These are phyloP conservation scores for Penicillium diatomitis DNA, from an alignment of 495 filamentous ascomycete genomes.

Conservation along the genomic window DNA sequence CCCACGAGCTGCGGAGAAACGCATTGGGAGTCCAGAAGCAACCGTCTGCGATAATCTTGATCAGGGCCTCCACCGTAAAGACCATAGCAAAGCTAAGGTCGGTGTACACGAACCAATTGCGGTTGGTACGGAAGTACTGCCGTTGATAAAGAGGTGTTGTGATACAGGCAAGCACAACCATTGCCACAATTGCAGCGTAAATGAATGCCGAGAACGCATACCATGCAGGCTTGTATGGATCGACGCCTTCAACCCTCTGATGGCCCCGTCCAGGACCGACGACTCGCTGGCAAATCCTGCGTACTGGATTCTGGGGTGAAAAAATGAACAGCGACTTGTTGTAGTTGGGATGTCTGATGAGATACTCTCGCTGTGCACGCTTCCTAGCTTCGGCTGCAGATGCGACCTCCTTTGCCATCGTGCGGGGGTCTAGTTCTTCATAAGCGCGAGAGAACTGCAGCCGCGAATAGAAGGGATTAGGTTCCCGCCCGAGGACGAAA, in stretches of 20 bases:
- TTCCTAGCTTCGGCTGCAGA: conserved; percentile 73
- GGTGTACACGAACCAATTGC: conserved; percentile 91
- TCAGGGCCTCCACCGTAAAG: conserved; percentile 78
- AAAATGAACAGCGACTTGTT: conserved; percentile 92
- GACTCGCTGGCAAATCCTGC: conserved; percentile 76
- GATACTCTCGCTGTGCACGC: conserved; percentile 80
- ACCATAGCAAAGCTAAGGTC: conserved; percentile 83
- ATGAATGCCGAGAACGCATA: conserved; percentile 89
- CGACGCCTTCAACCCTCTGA: conserved; percentile 76
- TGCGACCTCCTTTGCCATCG: conserved; percentile 84
- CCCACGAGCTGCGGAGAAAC: conserved; percentile 94
- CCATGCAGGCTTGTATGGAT: conserved; percentile 81
- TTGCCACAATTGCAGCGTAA: conserved; percentile 88
- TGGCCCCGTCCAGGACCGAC: conserved; percentile 85
- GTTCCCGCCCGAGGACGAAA: conserved; percentile 54
- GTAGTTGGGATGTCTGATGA: conserved; percentile 78
- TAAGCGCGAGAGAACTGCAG: conserved; percentile 62
- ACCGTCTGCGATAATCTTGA: conserved; percentile 94
- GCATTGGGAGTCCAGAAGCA: conserved; percentile 97
- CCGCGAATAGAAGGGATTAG: conserved; percentile 92
- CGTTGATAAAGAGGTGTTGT: conserved; percentile 92
- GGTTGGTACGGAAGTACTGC: conserved; percentile 64
- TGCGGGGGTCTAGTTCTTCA: conserved; percentile 70
- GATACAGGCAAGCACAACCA: conserved; percentile 91
- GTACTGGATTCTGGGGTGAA: conserved; percentile 61